These are phyloP conservation scores for Trametes hirsuta DNA, from an alignment of 1,284 basidiomycete species.

Conservation along the genomic window DNA sequence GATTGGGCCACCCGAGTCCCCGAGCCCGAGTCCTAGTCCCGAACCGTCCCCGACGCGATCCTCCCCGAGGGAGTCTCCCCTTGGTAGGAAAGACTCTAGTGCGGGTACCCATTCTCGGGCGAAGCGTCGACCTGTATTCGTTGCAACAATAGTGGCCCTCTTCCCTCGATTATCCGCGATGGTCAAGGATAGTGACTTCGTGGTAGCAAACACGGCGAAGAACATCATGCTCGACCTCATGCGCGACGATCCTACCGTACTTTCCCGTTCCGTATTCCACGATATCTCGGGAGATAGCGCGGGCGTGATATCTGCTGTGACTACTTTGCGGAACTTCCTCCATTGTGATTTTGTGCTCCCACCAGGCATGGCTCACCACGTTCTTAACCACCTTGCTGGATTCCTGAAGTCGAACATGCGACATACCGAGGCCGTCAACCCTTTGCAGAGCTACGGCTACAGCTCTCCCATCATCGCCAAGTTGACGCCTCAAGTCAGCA, in stretches of 20 bases:
- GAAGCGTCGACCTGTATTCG: background rate
- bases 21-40: conserved; percentile 39
- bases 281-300: conserved; percentile 54
- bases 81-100: conserved; percentile 62
- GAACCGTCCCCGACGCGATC: conserved; percentile 41
- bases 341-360: conserved; percentile 60
- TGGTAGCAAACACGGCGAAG: conserved; percentile 59
- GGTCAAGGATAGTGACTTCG: conserved; percentile 55
- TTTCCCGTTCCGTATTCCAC: conserved; percentile 69
- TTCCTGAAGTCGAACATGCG: conserved; percentile 65
- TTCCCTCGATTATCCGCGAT: conserved; percentile 58
- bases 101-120: conserved; percentile 61
- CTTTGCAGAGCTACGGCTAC: conserved; percentile 56
- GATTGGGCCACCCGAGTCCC: conserved; percentile 28
- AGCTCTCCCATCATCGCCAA: conserved; percentile 60
- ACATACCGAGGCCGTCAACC: conserved; percentile 44
- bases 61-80: conserved; percentile 33
- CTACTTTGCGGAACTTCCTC: conserved; percentile 55
- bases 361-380: conserved; percentile 65
- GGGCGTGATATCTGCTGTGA: conserved; percentile 48
- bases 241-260: conserved; percentile 71
- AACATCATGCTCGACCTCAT: conserved; percentile 68
- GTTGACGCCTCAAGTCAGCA: conserved; percentile 66
- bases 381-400: conserved; percentile 74
- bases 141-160: background rate